phyloP scores from a whole-genome alignment of 2,329 filamentous ascomycete genomes.

The Coniochaeta prunicola region DNA sequence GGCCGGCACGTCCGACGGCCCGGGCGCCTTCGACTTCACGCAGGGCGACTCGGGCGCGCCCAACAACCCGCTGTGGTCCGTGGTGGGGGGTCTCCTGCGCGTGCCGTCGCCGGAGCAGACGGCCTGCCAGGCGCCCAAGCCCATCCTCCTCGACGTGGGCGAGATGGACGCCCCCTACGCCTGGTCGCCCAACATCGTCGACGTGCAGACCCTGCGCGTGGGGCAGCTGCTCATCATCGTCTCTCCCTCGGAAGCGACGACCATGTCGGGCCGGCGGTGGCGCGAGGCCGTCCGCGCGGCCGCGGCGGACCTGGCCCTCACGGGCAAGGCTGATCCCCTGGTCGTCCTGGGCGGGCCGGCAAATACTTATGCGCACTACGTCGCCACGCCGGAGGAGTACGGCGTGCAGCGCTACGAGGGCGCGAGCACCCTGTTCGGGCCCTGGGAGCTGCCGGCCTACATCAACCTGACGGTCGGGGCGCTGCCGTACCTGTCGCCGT shows the following conservation, averaged over 20 bases:
- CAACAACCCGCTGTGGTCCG: slow-evolving; percentile 70
- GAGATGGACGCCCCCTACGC: slow-evolving; percentile 67
- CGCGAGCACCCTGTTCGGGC: slow-evolving; percentile 80
- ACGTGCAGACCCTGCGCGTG: slow-evolving; percentile 75
- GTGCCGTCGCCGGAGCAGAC: slow-evolving; percentile 61
- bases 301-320: slow-evolving; percentile 31
- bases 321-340: slow-evolving; percentile 53
- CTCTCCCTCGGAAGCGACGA: slow-evolving; percentile 81
- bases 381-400: slow-evolving; percentile 39
- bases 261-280: slow-evolving; percentile 88
- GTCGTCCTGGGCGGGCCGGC: slow-evolving; percentile 82
- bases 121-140: slow-evolving; percentile 72
- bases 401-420: slow-evolving; percentile 82
- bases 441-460: slow-evolving; percentile 76
- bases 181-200: slow-evolving; percentile 85
- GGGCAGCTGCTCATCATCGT: slow-evolving; percentile 80
- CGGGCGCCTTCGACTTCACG: slow-evolving; percentile 83
- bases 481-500: slow-evolving; percentile 56
- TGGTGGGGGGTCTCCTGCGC: slow-evolving; percentile 64
- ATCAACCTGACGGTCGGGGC: slow-evolving; percentile 70
- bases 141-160: slow-evolving; percentile 80
- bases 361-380: slow-evolving; percentile 66
- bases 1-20: slow-evolving; percentile 82
- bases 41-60: slow-evolving; percentile 70
- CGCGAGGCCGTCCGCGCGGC: slow-evolving; percentile 57